Base-by-base conservation (phyloP, 495 filamentous ascomycete species). In the Annulohypoxylon stygium region DNA sequence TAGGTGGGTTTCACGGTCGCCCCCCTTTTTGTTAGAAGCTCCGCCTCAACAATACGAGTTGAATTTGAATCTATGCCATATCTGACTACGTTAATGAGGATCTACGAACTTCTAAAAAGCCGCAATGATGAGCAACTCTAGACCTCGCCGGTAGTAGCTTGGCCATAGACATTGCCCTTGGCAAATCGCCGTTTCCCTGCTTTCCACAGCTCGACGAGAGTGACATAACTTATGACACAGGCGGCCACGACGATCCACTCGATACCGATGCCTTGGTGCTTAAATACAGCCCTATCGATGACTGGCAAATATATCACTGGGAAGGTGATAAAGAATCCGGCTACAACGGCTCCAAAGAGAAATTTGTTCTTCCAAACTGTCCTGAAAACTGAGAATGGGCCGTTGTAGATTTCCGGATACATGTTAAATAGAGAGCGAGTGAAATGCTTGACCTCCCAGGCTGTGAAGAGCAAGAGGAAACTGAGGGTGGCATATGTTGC, bases 401-500 rank as follows among this genome's bases (percentile, higher is more conserved):
- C 81, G 20, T 63, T 26, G 26, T 81, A 81, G 30, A 81, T 75
- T 65, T 85, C 75, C 7, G 86, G 85, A 66, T 87, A 80, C 61
- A 88, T 78, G 72, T 83, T 82, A 79, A 89, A 89, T 23, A 89
- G 75, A 4, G 82, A 84, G 57, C 84, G 85, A 0, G 81, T 82
- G 69, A 88, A 86, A 67, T 88, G 85, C 69, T 87, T 88, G 63
- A 88, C 85, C 69, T 89, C 87, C 85, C 86, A 88, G 18, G 87
- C 87, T n/a, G 85, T 87, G 70, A 89, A 78, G 25, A 89, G 81
- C 0, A 88, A 78, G 34, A 88, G 81, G 80, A 87, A 88, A 23
- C 85, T 88, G 1, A 90, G 84, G 61, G 88, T 90, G 11, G 89
- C 90, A 71, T 91, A 93, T 0, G 88, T 90, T 2, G 91, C 90